Evolutionary conservation across 2,329 filamentous ascomycete species (phyloP), one percentile per base, ranked within the genome.

Genomic region (Scleromitrula shiraiana): DNA sequence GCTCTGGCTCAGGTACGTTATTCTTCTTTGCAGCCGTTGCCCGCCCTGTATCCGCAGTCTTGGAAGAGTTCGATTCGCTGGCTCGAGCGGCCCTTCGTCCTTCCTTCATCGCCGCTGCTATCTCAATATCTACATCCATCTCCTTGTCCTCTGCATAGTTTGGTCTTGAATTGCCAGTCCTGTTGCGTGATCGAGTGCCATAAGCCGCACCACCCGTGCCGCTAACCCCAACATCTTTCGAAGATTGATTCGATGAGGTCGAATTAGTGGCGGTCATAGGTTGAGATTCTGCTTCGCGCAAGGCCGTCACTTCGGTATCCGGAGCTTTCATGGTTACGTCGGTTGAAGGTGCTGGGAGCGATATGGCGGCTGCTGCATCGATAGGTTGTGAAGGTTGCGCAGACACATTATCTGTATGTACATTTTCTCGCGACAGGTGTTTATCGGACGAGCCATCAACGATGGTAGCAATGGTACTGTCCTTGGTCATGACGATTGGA

Each of bases 131-230:
- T 67, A 87, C 81, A 61, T 97, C 91, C 58, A 90, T 75, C 67
- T 96, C 91, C 68, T 79, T 86, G 68, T 91, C 87, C 70, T 98
- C 93, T 42, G 93, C 91, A 68, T 98, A 98, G 68, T 98, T 98
- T 56, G 85, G 82, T 58, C 93, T 85, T 59, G 85, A 77, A 57
- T 77, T 80, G 61, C 85, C 85, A 50, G 79, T 83, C 62, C 90
- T 84, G 68, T 95, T 95, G 65, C 93, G 85, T 59, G 90, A 96
- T 61, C 90, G 85, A 65, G 93, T 98, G 62, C 91, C 91, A 68
- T 98, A 96, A 58, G 80, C 53, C 22, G 53, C 53, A 22, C 52
- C 39, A 36, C 51, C 50, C 10, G 53, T 32, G 22, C 47, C 54
- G 29, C 32, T 42, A 30, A 30, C 26, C 46, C 35, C 68, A 55